Conservation (phyloP, 805 yeast genomes). For the Pichia phayaonensis region DNA sequence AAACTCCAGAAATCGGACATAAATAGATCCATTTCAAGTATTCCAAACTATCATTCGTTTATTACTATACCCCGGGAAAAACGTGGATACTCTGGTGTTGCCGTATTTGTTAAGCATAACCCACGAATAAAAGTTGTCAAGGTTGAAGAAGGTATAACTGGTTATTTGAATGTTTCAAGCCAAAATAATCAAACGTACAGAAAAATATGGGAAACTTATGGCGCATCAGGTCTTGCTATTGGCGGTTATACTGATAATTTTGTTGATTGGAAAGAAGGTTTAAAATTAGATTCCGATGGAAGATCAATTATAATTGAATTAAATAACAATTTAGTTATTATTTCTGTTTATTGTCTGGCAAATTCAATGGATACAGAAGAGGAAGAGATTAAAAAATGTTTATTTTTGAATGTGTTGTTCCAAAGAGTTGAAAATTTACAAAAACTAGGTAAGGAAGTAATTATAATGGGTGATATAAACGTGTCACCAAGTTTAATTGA, state of each 20-base stretch:
- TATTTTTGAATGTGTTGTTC: constrained; percentile 53
- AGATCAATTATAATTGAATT: constrained; percentile 72
- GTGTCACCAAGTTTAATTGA: constrained; percentile 76
- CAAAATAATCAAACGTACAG: constrained; percentile 16
- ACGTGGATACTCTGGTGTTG: constrained; percentile 91
- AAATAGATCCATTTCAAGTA: constrained; percentile 27
- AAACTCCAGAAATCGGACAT: constrained; percentile 53
- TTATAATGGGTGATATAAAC: constrained; percentile 86
- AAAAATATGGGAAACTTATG: constrained; percentile 16
- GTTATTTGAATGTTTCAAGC: constrained; percentile 33
- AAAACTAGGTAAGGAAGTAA: constrained; percentile 54
- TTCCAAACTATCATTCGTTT: constrained; percentile 56
- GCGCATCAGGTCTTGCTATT: constrained; percentile 31
- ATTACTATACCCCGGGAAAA: constrained; percentile 59
- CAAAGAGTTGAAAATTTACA: constrained; percentile 51
- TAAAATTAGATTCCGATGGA: constrained; percentile 76
- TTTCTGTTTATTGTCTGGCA: constrained; percentile 85
- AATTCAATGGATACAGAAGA: constrained; percentile 66
- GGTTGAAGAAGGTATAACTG: constrained; percentile 93
- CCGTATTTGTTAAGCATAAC: constrained; percentile 61
- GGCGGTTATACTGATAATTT: constrained; percentile 61
- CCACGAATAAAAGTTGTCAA: constrained; percentile 41
- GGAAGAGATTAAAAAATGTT: constrained; percentile 51
- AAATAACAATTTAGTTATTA: constrained; percentile 50
- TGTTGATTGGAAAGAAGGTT: constrained; percentile 26